Conservation (phyloP, 331 rosid genomes). For the Malus hybrid region DNA sequence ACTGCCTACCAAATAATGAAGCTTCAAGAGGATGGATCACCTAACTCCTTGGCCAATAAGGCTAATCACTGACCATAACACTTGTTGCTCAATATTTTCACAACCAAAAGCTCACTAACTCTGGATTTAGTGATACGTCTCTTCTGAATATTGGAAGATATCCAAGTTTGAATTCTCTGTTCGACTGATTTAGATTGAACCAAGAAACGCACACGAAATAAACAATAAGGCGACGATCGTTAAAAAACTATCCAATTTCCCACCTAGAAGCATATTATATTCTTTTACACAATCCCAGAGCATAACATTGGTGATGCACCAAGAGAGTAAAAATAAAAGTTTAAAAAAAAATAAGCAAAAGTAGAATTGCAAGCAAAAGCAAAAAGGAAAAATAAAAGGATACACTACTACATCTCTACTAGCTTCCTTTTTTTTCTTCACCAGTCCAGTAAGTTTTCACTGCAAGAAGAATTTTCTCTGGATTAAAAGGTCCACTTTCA, state of each 20-base stretch:
- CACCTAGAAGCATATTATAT: background rate
- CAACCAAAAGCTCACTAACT: background rate
- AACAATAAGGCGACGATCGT: no score
- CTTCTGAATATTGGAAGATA: background rate
- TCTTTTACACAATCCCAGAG: slow-evolving; percentile 4
- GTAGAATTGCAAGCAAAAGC: background rate
- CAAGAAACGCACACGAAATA: no score
- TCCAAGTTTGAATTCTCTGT: background rate
- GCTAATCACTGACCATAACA: background rate
- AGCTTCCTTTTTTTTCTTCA: slow-evolving; percentile 26
- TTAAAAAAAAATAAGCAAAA: background rate
- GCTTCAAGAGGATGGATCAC: background rate
- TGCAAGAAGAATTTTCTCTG: slow-evolving; percentile 84
- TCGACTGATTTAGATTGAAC: no score
- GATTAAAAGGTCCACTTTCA: slow-evolving; percentile 89
- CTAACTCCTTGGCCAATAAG: background rate
- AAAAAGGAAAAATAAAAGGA: background rate
- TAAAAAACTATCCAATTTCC: background rate
- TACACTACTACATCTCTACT: slow-evolving; percentile 14
- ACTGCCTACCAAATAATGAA: background rate
- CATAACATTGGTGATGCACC: background rate
- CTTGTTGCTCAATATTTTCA: background rate
- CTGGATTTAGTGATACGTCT: background rate
- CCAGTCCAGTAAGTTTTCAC: slow-evolving; percentile 87
- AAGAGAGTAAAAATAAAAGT: background rate